A percentile compares a stretch with the other conserved stretches of the same genome.
Evolutionary conservation across 2,329 filamentous ascomycete genomes (phyloP).

Genomic region (Fusarium sp.): DNA sequence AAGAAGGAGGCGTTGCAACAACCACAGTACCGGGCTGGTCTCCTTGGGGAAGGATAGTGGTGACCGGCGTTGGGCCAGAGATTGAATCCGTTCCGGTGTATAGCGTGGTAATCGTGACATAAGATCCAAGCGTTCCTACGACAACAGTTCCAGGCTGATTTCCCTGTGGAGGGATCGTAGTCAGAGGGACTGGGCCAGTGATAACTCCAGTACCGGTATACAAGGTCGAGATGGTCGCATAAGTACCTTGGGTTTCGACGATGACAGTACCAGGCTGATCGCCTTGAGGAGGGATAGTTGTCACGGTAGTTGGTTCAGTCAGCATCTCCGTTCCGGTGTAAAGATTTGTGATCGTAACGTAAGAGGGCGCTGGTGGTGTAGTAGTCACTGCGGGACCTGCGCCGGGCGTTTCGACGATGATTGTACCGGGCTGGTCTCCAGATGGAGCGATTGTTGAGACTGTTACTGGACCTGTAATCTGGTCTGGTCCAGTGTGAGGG

Average conservation of each 20-base stretch:
- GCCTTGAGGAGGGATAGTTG: constrained; percentile 13
- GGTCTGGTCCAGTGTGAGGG: constrained; percentile 12
- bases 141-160: constrained; percentile 24
- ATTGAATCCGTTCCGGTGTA: constrained; percentile 17
- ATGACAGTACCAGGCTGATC: constrained; percentile 26
- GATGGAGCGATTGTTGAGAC: constrained; percentile 22
- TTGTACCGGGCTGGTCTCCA: constrained; percentile 21
- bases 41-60: constrained; percentile 5
- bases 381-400: constrained; percentile 17
- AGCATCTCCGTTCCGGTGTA: constrained; percentile 23
- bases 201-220: constrained; percentile 18
- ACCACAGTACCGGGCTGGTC: constrained; percentile 26
- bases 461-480: constrained; percentile 24
- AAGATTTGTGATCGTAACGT: constrained; percentile 18
- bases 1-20: constrained; percentile 25
- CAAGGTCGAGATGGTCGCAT: constrained; percentile 11
- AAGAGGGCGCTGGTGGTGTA: constrained; percentile 18
- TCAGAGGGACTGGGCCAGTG: constrained; percentile 14
- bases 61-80: constrained; percentile 15
- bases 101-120: constrained; percentile 9
- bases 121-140: constrained; percentile 12
- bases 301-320: constrained; percentile 16
- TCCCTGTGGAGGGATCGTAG: constrained; percentile 10
- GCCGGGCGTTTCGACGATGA: constrained; percentile 18
- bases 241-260: constrained; percentile 10